A percentile compares a stretch with the other conserved stretches of the same genome.
These are phyloP conservation scores for Flaveria trinervia DNA, from an alignment of 129 eudicot species.

Conservation along the genomic window DNA sequence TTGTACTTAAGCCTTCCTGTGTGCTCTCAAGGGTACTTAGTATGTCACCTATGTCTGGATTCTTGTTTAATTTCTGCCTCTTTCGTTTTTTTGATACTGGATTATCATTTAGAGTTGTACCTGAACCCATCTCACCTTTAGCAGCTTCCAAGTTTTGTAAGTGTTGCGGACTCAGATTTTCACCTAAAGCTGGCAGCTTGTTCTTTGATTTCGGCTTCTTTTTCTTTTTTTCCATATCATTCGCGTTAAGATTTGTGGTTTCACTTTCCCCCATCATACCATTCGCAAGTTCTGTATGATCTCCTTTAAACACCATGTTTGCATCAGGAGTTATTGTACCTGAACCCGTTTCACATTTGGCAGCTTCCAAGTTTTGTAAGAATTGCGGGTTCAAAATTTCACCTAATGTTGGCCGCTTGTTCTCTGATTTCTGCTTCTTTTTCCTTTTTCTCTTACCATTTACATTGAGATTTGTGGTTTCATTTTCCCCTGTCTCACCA, in stretches of 20 bases:
- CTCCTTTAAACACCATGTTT: constrained; percentile 2
- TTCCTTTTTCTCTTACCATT: constrained; percentile 9
- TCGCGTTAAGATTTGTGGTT: constrained; percentile 9
- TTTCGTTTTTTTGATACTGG: constrained; percentile 12
- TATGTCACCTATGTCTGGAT: constrained; percentile 14
- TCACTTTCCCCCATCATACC: background rate
- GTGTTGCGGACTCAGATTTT: background rate
- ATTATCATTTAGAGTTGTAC: constrained; percentile 13
- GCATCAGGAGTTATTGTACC: constrained; percentile 19
- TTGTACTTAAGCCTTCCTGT: constrained; percentile 3
- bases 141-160: constrained; percentile 11
- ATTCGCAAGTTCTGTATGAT: background rate
- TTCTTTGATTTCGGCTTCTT: background rate
- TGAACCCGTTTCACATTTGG: constrained; percentile 4
- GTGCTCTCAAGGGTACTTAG: background rate
- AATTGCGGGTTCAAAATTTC: constrained; percentile 16
- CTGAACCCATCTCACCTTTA: constrained; percentile 18
- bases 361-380: background rate
- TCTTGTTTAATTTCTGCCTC: constrained; percentile 18
- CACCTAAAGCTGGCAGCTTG: constrained; percentile 5
- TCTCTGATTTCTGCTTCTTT: constrained; percentile 5
- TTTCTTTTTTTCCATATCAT: constrained; percentile 12
- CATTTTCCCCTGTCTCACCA: background rate
- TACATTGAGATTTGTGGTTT: constrained; percentile 15
- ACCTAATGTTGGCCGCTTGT: background rate